Evolutionary conservation across 768 basidiomycete species (phyloP).

Genomic region (Hortiboletus flavorubellus): DNA sequence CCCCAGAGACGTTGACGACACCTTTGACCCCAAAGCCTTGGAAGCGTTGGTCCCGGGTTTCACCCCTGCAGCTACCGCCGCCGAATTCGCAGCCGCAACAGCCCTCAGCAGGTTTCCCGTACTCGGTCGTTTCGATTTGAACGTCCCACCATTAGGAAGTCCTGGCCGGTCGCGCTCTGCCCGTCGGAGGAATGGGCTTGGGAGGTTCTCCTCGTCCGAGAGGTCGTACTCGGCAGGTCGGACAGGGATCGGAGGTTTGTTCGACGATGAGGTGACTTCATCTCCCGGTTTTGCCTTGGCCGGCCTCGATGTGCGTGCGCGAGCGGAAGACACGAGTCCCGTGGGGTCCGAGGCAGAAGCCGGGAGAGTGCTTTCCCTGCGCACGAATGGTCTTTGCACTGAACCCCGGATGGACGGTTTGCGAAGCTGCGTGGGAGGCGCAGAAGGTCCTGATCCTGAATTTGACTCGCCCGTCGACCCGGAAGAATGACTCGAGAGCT

Average conservation of each 20-base stretch:
- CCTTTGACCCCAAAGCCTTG: slow-evolving; percentile 10
- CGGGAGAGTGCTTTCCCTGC: slow-evolving; percentile 24
- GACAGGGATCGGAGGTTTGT: slow-evolving; percentile 16
- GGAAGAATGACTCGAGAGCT: slow-evolving; percentile 24
- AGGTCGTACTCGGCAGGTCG: slow-evolving; percentile 58
- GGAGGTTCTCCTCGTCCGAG: slow-evolving; percentile 79
- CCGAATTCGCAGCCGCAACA: slow-evolving; percentile 56
- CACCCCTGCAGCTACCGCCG: slow-evolving; percentile 19
- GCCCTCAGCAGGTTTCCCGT: slow-evolving; percentile 54
- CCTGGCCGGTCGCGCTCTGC: slow-evolving; percentile 37
- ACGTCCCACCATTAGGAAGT: slow-evolving; percentile 4
- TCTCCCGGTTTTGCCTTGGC: slow-evolving; percentile 11
- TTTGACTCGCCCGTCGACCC: slow-evolving; percentile 25
- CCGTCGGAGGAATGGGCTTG: slow-evolving; percentile 76
- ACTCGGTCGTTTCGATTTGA: slow-evolving; percentile 42
- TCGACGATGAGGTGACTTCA: not conserved
- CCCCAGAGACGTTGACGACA: slow-evolving; percentile 11
- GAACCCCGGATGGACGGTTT: slow-evolving; percentile 55
- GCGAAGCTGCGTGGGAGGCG: slow-evolving; percentile 49
- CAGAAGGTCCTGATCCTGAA: slow-evolving; percentile 18
- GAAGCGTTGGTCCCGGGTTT: slow-evolving; percentile 16
- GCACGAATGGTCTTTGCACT: slow-evolving; percentile 28
- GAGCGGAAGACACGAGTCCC: slow-evolving; percentile 25
- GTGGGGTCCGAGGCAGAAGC: slow-evolving; percentile 42
- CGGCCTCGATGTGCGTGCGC: slow-evolving; percentile 14